Conservation (phyloP, 768 basidiomycete species). For the Rickenella mellea region DNA sequence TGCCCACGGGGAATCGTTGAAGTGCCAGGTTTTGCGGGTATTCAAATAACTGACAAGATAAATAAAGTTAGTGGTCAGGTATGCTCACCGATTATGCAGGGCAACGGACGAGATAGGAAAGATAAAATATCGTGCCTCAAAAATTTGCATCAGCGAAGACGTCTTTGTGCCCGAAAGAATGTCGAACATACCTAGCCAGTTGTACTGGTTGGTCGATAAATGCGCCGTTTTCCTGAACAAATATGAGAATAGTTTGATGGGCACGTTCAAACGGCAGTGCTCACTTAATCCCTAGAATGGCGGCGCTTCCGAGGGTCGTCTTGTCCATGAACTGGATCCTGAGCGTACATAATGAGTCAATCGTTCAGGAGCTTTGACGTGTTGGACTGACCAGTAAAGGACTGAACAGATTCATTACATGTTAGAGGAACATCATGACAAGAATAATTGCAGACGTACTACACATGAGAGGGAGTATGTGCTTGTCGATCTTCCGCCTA, state of each 20-base stretch:
- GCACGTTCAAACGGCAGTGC: slow-evolving; percentile 7
- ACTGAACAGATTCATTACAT: slow-evolving; percentile 21
- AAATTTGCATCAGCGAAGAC: not conserved
- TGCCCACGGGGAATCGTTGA: slow-evolving; percentile 66
- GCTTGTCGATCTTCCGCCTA: slow-evolving; percentile 54
- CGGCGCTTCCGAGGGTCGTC: slow-evolving; percentile 55
- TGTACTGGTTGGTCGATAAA: slow-evolving; percentile 62
- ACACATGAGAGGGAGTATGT: slow-evolving; percentile 66
- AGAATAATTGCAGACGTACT: slow-evolving; percentile 30
- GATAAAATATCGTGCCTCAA: slow-evolving; percentile 62
- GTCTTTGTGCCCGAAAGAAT: not conserved
- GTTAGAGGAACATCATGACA: not conserved
- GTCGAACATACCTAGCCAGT: slow-evolving; percentile 34
- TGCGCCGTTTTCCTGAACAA: slow-evolving; percentile 43
- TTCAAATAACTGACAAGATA: slow-evolving; percentile 35
- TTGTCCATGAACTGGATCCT: slow-evolving; percentile 81
- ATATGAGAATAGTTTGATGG: not conserved
- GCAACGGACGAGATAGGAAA: slow-evolving; percentile 26
- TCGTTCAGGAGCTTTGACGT: not conserved
- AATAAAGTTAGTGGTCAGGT: not conserved
- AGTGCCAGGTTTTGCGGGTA: slow-evolving; percentile 68
- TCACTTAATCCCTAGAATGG: slow-evolving; percentile 64
- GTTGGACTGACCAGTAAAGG: slow-evolving; percentile 44
- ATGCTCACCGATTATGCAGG: no score
- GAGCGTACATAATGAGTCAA: slow-evolving; percentile 4